Evolutionary conservation across 2,329 filamentous ascomycete genomes (phyloP), one percentile per base, ranked within the genome.

Genomic region (Cordyceps militaris): DNA sequence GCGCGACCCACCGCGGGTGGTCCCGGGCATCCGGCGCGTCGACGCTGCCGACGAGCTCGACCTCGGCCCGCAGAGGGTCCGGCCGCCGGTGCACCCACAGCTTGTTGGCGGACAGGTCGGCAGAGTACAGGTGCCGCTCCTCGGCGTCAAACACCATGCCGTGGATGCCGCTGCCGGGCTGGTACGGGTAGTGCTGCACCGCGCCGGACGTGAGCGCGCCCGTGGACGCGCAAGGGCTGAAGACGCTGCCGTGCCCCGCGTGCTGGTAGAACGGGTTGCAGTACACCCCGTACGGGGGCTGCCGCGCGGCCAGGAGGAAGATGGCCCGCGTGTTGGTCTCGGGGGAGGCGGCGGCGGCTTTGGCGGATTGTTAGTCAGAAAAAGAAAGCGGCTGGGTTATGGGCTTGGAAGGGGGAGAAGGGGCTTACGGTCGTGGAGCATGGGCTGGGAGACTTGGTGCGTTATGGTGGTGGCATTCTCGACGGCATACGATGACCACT

Each of bases 211-310:
- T 77, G 21, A 91, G 78, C n/a, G 73, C 74, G 26, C 87, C 87
- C 4, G 74, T 70, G 9, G 69, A 58, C 0, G 63, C 40, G 48
- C 81, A 78, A 52, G 86, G 81, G 54, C 80, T 78, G 73, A 90
- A 90, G 69, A 95, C 82, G 67, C 91, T 91, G 60, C 90, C 89
- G 69, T 84, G 87, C 62, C 89, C 89, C 38, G 91, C 91, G 69
- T 92, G 81, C 61, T 89, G 83, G 78, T 96, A 96, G 73, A 96
- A 96, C 9, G 91, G 91, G 71, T 94, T 94, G 71, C 88, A 89
- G 74, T 96, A 96, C 61, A 96, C 88, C 65, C 82, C 83, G 71
- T 91, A 89, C 0, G 91, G 91, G 1, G 89, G 80, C 66, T 89
- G 82, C 64, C 85, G 81, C 23, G 89, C 88, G 30, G 91, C 87